Percentiles rank a stretch among this genome's conserved stretches.
phyloP scores from a whole-genome alignment of 1,139 yeast species.

The Kluyveromyces sp. region DNA sequence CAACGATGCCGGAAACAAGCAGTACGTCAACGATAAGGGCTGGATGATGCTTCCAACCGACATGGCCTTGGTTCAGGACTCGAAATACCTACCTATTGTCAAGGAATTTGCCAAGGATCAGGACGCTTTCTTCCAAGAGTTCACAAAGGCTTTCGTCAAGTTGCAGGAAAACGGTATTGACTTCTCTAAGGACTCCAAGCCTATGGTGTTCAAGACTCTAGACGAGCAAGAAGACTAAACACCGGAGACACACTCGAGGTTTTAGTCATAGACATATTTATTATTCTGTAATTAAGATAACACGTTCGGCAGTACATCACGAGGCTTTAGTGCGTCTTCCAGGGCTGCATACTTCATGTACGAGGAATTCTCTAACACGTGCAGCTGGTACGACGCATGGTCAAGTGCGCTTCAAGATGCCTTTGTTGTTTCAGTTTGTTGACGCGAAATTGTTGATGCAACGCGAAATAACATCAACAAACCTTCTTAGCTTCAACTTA shows the following conservation, averaged over 20 bases:
- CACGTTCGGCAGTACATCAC: too few species aligned
- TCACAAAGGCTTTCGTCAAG: slow-evolving; percentile 59
- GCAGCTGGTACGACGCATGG: too few species aligned
- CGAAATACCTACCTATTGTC: slow-evolving; percentile 58
- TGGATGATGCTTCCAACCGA: slow-evolving; percentile 91
- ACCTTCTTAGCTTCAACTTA: too few species aligned
- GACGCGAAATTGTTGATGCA: too few species aligned
- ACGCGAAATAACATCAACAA: too few species aligned
- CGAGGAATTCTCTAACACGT: too few species aligned
- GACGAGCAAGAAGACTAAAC: slow-evolving; percentile 47
- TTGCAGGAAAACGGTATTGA: slow-evolving; percentile 69
- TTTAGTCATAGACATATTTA: too few species aligned
- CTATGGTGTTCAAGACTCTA: slow-evolving; percentile 54
- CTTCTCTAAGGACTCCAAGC: slow-evolving; percentile 44
- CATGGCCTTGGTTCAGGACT: slow-evolving; percentile 63
- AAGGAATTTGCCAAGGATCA: slow-evolving; percentile 66
- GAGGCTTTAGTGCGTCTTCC: too few species aligned
- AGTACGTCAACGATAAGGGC: slow-evolving; percentile 68
- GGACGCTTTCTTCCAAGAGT: slow-evolving; percentile 64
- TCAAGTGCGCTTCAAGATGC: too few species aligned
- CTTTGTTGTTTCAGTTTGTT: too few species aligned
- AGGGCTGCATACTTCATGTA: too few species aligned
- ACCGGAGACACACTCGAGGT: background rate
- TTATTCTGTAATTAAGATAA: too few species aligned
- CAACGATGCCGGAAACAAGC: slow-evolving; percentile 67